Evolutionary conservation across 305 asterid genomes (phyloP).

Genomic region (Solanum hybrid): DNA sequence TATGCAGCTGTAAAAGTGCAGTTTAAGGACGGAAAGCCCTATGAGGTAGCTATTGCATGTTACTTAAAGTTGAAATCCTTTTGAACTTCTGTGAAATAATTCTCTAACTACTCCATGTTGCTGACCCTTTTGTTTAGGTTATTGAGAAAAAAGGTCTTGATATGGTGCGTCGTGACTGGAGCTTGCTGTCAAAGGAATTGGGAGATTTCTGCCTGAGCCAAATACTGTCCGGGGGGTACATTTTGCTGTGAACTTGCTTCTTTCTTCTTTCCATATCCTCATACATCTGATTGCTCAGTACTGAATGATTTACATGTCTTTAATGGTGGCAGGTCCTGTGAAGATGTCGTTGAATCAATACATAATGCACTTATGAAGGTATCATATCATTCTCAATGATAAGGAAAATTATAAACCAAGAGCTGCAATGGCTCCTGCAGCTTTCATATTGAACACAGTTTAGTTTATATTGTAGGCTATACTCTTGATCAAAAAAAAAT

Average conservation of each 20-base stretch:
- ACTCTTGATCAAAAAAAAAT: not conserved
- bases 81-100: conserved; percentile 15
- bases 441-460: not conserved
- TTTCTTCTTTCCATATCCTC: not conserved
- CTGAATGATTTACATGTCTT: not conserved
- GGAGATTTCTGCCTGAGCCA: conserved; percentile 94
- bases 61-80: conserved; percentile 2
- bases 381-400: conserved; percentile 16
- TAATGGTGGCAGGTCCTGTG: conserved; percentile 68
- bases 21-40: conserved; percentile 58
- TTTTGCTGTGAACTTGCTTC: conserved; percentile 8
- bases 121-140: conserved; percentile 36
- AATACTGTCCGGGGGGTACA: conserved; percentile 87
- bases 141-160: conserved; percentile 97
- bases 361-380: conserved; percentile 86
- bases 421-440: conserved; percentile 10
- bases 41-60: conserved; percentile 48
- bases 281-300: not conserved
- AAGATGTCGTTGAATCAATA: conserved; percentile 87
- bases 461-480: not conserved
- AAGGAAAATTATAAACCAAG: conserved; percentile 4
- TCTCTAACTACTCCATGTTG: not conserved
- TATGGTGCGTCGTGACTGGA: conserved; percentile 99
- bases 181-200: conserved; percentile 82
- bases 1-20: conserved; percentile 95